These are phyloP conservation scores for Ophiostoma tasmaniense DNA, from an alignment of 2,329 filamentous ascomycete genomes.

Conservation along the genomic window DNA sequence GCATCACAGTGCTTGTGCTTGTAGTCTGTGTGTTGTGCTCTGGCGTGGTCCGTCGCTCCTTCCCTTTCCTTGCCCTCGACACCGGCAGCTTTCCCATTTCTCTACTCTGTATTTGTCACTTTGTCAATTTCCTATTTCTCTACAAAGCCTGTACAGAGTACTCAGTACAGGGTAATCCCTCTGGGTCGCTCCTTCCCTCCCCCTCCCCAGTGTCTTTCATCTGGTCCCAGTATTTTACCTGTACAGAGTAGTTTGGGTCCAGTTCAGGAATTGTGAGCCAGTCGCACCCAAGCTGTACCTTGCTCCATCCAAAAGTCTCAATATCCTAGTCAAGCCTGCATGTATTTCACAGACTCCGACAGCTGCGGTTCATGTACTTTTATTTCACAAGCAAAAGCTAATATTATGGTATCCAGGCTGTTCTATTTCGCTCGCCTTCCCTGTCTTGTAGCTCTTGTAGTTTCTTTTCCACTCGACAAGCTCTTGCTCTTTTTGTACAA, in stretches of 20 bases:
- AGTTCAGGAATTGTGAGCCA: neutral
- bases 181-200: neutral
- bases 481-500: neutral
- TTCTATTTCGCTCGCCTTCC: neutral
- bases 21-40: neutral
- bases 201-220: neutral
- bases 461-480: neutral
- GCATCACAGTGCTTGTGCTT: neutral
- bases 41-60: neutral
- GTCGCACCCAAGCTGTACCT: neutral
- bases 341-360: too few relatives aligned
- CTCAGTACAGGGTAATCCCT: neutral
- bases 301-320: neutral
- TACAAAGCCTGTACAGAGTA: too few relatives aligned
- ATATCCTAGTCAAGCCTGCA: neutral
- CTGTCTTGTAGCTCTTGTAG: neutral
- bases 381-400: neutral
- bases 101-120: neutral
- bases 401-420: neutral
- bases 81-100: neutral
- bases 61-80: neutral
- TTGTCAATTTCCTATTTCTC: neutral
- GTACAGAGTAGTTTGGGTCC: neutral
- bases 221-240: neutral
- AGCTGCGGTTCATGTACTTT: too few relatives aligned